Evolutionary conservation across 108 stramenopile species (phyloP), one percentile per base, ranked within the genome.

Genomic region (Chaetoceros tenuissimus): DNA sequence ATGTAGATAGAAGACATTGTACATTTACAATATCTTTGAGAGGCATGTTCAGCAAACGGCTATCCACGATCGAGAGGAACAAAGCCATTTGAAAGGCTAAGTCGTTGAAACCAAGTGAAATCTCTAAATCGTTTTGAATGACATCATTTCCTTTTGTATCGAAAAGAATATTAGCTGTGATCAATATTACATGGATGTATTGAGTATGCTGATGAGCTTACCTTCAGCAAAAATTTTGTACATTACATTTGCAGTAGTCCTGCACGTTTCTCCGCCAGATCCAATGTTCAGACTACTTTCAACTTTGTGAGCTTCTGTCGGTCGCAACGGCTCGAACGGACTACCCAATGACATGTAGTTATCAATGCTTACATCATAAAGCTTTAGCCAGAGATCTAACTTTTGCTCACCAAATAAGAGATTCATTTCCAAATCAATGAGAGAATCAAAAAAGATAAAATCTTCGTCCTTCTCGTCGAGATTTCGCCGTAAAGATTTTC

Each of bases 1-100:
- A 65, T 3, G 79, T 87, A 46, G 89, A 73, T 13, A 87, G 62
- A 83, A 85, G 87, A 57, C 89, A 91, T 47, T 91, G 55, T 2
- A 79, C 13, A 59, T 91, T 75, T 44, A 76, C 48, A 2, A 79
- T 25, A 61, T 78, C 79, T 24, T 69, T 59, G 13, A 91, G 55
- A 0, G 85, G 89, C 13, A 40, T 5, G 13, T 40, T 13, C 34
- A 40, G 5, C 34, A 40, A 5, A 5, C 13, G 5, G 8, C 13
- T 40, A 10, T 40, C 34, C 5, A 40, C 34, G 8, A 40, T 10
- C 34, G 34, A 5, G 5, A 40, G 34, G 34, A 40, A 40, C 34
- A 40, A 40, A 40, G 13, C 34, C 34, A 40, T 40, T 10, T 40
- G 5, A 5, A 40, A 40, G 13, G 13, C 34, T 10, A 40, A 13